Evolutionary conservation across 352 stramenopile species (phyloP).

Genomic region (Discostella stelligera): DNA sequence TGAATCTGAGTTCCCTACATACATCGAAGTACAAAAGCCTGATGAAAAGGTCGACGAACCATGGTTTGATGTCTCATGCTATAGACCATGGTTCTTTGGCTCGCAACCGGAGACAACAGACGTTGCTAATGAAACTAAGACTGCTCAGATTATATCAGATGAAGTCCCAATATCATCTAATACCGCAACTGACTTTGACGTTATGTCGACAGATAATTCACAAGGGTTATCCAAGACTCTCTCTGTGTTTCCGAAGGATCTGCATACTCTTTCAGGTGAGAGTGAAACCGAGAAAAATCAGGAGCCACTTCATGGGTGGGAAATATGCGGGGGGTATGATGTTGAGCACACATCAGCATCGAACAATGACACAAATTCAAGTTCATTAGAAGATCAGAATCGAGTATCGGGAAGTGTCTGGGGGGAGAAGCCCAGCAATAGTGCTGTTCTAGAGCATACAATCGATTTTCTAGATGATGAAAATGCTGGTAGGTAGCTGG

Average conservation of each 20-base stretch:
- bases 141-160: not conserved
- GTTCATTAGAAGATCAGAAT: not conserved
- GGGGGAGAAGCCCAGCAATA: not conserved
- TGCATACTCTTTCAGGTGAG: not conserved
- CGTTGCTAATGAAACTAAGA: not conserved
- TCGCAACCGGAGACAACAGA: not conserved
- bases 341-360: not conserved
- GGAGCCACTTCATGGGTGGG: not conserved
- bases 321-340: not conserved
- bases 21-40: conserved; percentile 7
- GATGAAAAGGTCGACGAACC: not conserved
- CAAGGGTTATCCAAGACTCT: conserved; percentile 4
- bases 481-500: no score
- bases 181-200: not conserved
- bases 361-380: not conserved
- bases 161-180: not conserved
- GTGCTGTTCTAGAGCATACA: not conserved
- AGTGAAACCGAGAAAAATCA: not conserved
- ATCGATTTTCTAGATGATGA: not conserved
- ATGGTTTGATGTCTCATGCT: not conserved
- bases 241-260: conserved; percentile 2
- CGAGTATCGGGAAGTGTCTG: not conserved
- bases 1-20: conserved; percentile 5
- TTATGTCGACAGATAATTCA: not conserved
- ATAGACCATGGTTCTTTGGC: not conserved